Percentiles rank a stretch among this genome's conserved stretches.
phyloP scores from a whole-genome alignment of 2,329 filamentous ascomycete genomes.

The Ustilaginoidea virens region DNA sequence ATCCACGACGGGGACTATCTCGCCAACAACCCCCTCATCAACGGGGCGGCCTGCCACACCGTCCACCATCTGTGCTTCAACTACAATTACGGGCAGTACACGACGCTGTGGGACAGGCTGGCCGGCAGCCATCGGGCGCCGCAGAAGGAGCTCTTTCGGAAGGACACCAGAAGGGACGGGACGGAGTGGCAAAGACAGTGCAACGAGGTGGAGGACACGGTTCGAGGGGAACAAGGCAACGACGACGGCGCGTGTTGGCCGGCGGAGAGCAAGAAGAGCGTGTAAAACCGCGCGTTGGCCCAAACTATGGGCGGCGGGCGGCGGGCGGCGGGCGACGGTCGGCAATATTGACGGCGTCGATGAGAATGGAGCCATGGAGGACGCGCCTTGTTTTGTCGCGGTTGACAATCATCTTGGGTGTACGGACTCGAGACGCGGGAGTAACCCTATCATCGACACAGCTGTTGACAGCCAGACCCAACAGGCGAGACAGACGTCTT shows the following conservation, averaged over 20 bases:
- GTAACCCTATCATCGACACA: no score
- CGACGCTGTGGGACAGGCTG: slow-evolving; percentile 78
- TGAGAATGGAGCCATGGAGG: no score
- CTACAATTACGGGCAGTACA: slow-evolving; percentile 20
- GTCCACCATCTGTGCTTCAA: slow-evolving; percentile 3
- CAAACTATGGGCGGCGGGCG: no score
- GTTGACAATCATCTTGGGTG: no score
- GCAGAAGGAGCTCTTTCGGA: slow-evolving; percentile 69
- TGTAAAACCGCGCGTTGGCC: neutral
- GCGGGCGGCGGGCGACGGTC: no score
- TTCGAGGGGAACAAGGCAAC: slow-evolving; percentile 52
- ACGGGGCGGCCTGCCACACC: slow-evolving; percentile 2
- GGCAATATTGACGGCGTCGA: no score
- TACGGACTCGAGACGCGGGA: no score
- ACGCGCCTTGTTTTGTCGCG: no score
- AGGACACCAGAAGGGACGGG: slow-evolving; percentile 71
- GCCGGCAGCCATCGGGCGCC: slow-evolving; percentile 77
- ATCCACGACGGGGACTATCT: slow-evolving; percentile 1
- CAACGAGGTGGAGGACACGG: slow-evolving; percentile 59
- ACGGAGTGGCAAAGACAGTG: slow-evolving; percentile 66
- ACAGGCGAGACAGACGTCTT: no score
- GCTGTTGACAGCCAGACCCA: no score
- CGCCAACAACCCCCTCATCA: slow-evolving; percentile 1
- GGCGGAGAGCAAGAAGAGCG: slow-evolving; percentile 6
- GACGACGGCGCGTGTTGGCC: slow-evolving; percentile 33